These are phyloP conservation scores for Bolboschoenus planiculmis DNA, from an alignment of 176 grass and related monocot species.

Conservation along the genomic window DNA sequence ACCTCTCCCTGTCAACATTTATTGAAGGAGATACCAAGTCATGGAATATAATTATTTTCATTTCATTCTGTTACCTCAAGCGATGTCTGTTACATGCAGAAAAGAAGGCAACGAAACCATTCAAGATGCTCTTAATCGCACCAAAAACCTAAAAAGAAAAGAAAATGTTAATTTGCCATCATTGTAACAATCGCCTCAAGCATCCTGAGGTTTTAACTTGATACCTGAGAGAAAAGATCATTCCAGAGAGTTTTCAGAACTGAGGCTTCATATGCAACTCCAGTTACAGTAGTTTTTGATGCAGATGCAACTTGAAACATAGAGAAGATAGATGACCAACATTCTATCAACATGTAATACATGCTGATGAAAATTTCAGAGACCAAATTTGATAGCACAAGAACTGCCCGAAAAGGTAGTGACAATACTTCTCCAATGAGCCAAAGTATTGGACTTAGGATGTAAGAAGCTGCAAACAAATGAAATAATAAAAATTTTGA, in stretches of 20 bases:
- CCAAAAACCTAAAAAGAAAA: conserved; percentile 61
- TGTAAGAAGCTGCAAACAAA: conserved; percentile 49
- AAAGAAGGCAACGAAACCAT: conserved; percentile 95
- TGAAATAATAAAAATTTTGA: conserved; percentile 8
- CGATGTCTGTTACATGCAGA: conserved; percentile 91
- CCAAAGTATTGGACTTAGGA: conserved; percentile 71
- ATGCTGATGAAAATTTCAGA: conserved; percentile 45
- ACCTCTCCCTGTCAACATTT: neutral
- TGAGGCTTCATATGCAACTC: conserved; percentile 40
- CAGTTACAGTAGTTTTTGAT: conserved; percentile 30
- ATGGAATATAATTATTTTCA: neutral
- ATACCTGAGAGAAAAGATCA: conserved; percentile 90
- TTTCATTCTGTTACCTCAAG: conserved; percentile 56
- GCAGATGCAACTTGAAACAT: conserved; percentile 68
- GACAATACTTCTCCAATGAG: conserved; percentile 59
- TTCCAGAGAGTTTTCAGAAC: conserved; percentile 80
- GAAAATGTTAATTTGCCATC: conserved; percentile 14
- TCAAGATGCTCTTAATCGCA: conserved; percentile 84
- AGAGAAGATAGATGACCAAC: conserved; percentile 53
- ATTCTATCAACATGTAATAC: conserved; percentile 35
- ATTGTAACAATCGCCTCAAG: neutral
- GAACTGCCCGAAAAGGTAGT: conserved; percentile 49
- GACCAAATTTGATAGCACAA: conserved; percentile 49
- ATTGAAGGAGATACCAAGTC: neutral
- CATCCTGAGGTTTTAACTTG: neutral